Evolutionary conservation across 192 early-diverging fungal species (phyloP), one percentile per base, ranked within the genome.

Genomic region (Allomyces macrogynus): DNA sequence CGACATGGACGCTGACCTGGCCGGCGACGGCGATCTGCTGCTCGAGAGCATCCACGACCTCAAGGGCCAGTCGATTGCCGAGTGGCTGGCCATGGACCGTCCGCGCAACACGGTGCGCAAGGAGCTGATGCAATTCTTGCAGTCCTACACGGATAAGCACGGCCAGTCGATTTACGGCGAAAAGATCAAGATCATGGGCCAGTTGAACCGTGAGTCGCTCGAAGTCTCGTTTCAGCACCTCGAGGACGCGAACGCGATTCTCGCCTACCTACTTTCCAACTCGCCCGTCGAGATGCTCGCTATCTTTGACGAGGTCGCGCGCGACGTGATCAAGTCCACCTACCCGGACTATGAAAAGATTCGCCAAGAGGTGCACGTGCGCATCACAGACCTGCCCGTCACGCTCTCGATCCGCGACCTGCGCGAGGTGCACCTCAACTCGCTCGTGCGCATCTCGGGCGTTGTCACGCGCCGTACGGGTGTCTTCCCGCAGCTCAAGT

Each of bases 401-500:
- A 76, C 81, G 43, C 85, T 87, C 66, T 88, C 86, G 32, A 77
- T 98, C 23, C 84, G 95, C 63, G 91, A 95, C 32, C 78, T 98
- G 68, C 81, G 95, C 66, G 92, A 96, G 77, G 72, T 78, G 23
- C 88, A 96, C 74, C 75, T 98, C 54, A 96, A 96, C 78, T 89
- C 85, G 61, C 77, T 98, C 23, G 87, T 98, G 40, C 82, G 89
- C 23, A 86, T 98, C 10, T 78, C 83, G 32, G 95, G 95, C 66
- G 91, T 95, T 0, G 91, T 98, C 10, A 95, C 90, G 7, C 77
- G 90, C 23, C 86, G 95, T 64, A 91, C 92, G 1, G 89, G 89
- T 26, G 93, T 98, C 20, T 98, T 94, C 70, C 93, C 95, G 40
- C 95, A 98, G 74, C 80, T 98, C 61, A 96, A 93, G 74, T 92